phyloP scores from a whole-genome alignment of 1,284 basidiomycete genomes.

The Leccinum subatratum region DNA sequence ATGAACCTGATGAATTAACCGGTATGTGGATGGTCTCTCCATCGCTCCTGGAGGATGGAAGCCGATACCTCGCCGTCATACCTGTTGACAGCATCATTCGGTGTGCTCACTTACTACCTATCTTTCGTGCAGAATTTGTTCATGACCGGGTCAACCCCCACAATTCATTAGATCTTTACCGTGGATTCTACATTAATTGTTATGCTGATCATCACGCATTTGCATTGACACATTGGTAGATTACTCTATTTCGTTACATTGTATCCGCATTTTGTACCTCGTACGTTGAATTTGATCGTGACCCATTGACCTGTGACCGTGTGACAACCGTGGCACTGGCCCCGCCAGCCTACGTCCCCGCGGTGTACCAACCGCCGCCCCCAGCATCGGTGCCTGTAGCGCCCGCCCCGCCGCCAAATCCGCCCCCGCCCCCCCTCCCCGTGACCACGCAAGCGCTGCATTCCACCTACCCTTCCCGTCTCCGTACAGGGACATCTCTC shows the following conservation, averaged over 20 bases:
- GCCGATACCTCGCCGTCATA: slow-evolving; percentile 6
- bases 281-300: no score
- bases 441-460: slow-evolving; percentile 68
- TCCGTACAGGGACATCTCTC: slow-evolving; percentile 86
- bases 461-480: slow-evolving; percentile 85
- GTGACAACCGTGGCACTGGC: slow-evolving; percentile 28
- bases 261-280: no score
- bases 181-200: not conserved
- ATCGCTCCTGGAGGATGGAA: not conserved
- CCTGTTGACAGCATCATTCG: not conserved
- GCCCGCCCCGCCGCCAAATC: slow-evolving; percentile 36
- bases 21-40: slow-evolving; percentile 12
- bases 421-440: slow-evolving; percentile 51
- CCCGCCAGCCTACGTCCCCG: slow-evolving; percentile 34
- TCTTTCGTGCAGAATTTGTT: not conserved
- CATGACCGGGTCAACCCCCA: not conserved
- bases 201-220: slow-evolving; percentile 6
- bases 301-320: no score
- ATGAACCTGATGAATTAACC: slow-evolving; percentile 5
- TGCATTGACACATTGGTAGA: not conserved
- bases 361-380: slow-evolving; percentile 29
- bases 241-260: no score
- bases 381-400: slow-evolving; percentile 16
- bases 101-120: not conserved
- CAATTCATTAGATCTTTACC: slow-evolving; percentile 1